These are phyloP conservation scores for Plasmodium cynomolgi DNA, from an alignment of 169 alveolate genomes.

Conservation along the genomic window DNA sequence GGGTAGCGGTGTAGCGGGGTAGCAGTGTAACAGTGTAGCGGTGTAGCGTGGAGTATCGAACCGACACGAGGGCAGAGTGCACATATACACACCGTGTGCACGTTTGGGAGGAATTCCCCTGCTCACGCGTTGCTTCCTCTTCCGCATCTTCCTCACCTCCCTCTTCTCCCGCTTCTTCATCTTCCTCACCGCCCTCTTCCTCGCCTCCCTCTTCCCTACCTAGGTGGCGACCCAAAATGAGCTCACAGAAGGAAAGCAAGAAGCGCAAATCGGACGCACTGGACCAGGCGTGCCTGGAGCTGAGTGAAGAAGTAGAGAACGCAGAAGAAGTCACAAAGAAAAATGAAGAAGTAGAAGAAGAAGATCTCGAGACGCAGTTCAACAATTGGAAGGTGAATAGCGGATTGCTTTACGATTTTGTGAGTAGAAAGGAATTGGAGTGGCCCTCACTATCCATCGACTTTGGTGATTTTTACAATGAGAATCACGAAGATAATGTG, in stretches of 20 bases:
- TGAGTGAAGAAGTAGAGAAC: slow-evolving; percentile 41
- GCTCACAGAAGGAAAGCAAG: slow-evolving; percentile 25
- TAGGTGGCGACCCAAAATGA: not conserved
- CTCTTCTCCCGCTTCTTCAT: too few relatives aligned
- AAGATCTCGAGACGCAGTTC: slow-evolving; percentile 33
- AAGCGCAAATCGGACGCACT: slow-evolving; percentile 49
- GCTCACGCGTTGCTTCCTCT: not conserved
- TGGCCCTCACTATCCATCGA: slow-evolving; percentile 66
- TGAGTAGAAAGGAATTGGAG: slow-evolving; percentile 52
- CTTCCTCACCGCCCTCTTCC: not conserved
- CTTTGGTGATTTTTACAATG: slow-evolving; percentile 41
- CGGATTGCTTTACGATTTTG: slow-evolving; percentile 53
- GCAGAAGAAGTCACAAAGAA: not conserved
- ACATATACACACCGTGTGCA: not conserved
- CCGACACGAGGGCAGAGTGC: not conserved
- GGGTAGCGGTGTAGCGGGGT: not conserved
- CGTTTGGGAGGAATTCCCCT: too few relatives aligned
- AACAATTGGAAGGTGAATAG: slow-evolving; percentile 52
- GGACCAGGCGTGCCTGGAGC: slow-evolving; percentile 59
- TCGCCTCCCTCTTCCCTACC: not conserved
- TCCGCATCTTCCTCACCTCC: too few relatives aligned
- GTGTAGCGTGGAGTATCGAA: too few relatives aligned
- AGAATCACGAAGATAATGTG: slow-evolving; percentile 26
- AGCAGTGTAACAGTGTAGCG: too few relatives aligned
- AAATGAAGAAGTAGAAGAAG: slow-evolving; percentile 20